Conservation (phyloP, 2,329 filamentous ascomycete genomes). For the Magnaporthiopsis rhizophila region DNA sequence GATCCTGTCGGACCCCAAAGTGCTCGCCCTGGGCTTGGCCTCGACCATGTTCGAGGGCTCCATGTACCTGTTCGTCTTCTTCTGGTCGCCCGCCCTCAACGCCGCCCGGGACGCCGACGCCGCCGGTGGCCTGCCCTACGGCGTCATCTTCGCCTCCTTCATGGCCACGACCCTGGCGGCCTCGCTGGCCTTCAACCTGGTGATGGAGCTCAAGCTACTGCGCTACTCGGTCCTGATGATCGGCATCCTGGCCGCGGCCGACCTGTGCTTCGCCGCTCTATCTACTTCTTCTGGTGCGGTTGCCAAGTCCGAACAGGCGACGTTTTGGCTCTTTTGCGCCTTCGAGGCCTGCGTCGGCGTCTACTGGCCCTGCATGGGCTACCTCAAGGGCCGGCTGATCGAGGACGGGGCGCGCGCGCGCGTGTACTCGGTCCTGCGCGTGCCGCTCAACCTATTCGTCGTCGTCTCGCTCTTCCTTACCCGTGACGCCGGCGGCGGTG, state of each 20-base stretch:
- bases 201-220: conserved; percentile 21
- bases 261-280: conserved; percentile 22
- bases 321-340: conserved; percentile 46
- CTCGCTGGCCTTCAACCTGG: conserved; percentile 42
- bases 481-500: conserved; percentile 14
- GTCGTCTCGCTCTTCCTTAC: conserved; percentile 36
- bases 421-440: conserved; percentile 44
- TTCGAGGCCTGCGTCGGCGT: conserved; percentile 48
- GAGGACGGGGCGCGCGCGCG: conserved; percentile 43
- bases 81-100: conserved; percentile 46
- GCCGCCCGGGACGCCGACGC: conserved; percentile 20
- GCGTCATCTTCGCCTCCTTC: conserved; percentile 39
- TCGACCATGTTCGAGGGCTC: conserved; percentile 51
- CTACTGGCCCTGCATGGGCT: conserved; percentile 47
- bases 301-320: conserved; percentile 28
- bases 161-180: conserved; percentile 53
- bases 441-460: conserved; percentile 52
- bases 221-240: conserved; percentile 24
- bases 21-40: conserved; percentile 40
- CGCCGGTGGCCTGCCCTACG: conserved; percentile 28
- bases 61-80: conserved; percentile 52
- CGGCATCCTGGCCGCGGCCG: conserved; percentile 29
- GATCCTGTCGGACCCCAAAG: conserved; percentile 31
- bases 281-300: conserved; percentile 13
- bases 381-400: conserved; percentile 42